Evolutionary conservation across 1,139 yeast species (phyloP), one percentile per base, ranked within the genome.

Genomic region (Debaryomyces coudertii): DNA sequence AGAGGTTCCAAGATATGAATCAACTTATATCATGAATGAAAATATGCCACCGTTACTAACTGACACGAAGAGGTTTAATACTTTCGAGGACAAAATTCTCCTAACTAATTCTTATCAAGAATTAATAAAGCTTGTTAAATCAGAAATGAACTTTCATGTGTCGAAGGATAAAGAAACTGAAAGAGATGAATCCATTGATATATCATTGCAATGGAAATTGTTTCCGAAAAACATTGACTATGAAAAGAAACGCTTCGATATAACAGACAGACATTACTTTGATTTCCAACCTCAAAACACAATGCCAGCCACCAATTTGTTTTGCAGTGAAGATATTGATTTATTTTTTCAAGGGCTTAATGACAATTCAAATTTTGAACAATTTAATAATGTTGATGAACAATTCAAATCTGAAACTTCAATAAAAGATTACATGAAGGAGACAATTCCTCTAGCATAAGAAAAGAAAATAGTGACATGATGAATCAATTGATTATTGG

Each of bases 291-390:
- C 24, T 25, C 12, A 15, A 16, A 49, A 47, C 8, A 11, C 36
- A 14, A 24, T 39, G 14, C 24, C 37, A 5, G 29, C 36, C 29
- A 11, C 38, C 39, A 49, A 45, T 11, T 44, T 53, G 7, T 43
- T 58, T 40, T 51, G 51, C 36, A 52, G 64, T 27, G 55, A 55
- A 24, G 69, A 65, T 43, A 56, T 66, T 16, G 70, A 66, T 50
- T 38, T 50, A 36, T 65, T 65, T 45, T 62, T 65, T 44, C 48
- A 49, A 24, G 43, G 40, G 4, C 43, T 52, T 12, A 42, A 40
- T 34, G 51, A 42, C n/a, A 39, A 18, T 33, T 33, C 36, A 16
- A 33, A 33, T 33, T 33, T 33, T 8, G 36, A 33, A 9, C 36
- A 33, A 33, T 33, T 33, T 33, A 33, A 18, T 33, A 14, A 16